Percentiles rank a stretch among this genome's conserved stretches.
These are phyloP conservation scores for Cruciata laevipes DNA, from an alignment of 257 asterid species.

Conservation along the genomic window DNA sequence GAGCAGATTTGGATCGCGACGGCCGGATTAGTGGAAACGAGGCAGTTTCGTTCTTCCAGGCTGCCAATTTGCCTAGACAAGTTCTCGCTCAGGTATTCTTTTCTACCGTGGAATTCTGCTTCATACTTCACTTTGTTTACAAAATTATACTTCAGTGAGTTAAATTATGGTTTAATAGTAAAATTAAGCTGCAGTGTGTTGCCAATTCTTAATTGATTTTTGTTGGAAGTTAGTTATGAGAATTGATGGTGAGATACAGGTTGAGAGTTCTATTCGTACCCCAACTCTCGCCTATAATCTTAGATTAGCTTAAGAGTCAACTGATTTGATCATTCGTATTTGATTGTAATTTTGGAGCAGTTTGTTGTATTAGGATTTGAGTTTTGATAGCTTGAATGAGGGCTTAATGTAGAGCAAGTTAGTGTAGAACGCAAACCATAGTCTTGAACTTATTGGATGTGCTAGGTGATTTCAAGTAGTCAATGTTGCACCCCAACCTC, in stretches of 20 bases:
- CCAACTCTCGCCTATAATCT: background rate
- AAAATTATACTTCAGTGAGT: background rate
- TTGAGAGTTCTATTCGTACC: background rate
- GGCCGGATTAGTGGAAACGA: slow-evolving; percentile 87
- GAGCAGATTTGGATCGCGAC: slow-evolving; percentile 93
- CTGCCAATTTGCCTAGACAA: slow-evolving; percentile 62
- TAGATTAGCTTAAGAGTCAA: background rate
- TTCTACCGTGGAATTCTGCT: slow-evolving; percentile 1
- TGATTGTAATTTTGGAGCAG: background rate
- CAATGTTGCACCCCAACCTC: background rate
- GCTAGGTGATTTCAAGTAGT: background rate
- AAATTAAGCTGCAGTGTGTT: background rate
- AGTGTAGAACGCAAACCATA: background rate
- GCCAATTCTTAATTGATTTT: background rate
- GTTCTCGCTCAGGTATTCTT: slow-evolving; percentile 85
- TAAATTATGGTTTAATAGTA: background rate
- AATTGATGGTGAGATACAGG: background rate
- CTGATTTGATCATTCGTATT: background rate
- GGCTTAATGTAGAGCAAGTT: background rate
- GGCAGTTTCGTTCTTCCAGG: slow-evolving; percentile 80
- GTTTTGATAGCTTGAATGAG: background rate
- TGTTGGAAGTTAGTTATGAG: background rate
- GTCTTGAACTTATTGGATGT: background rate
- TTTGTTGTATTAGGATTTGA: background rate
- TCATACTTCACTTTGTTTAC: background rate